Conservation (phyloP, 2,329 filamentous ascomycete species). For the Fusarium continuum region DNA sequence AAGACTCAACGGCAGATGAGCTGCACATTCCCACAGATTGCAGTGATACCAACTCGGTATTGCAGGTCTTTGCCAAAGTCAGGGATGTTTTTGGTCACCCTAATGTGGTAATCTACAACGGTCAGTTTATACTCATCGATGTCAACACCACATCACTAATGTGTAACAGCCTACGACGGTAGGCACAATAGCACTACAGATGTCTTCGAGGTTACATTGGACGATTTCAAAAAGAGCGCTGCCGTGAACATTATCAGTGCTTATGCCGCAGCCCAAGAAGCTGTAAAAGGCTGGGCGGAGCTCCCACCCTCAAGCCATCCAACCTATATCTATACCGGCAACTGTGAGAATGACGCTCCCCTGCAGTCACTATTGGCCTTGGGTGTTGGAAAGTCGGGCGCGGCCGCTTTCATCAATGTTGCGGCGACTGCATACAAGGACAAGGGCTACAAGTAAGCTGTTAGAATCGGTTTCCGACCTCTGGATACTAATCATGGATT, state of each 20-base stretch:
- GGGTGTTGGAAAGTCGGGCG: constrained; percentile 8
- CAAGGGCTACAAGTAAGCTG: not conserved
- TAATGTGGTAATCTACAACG: constrained; percentile 8
- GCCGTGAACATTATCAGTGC: constrained; percentile 1
- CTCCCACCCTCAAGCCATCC: not conserved
- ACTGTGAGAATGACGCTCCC: not conserved
- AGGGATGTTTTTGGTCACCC: not conserved
- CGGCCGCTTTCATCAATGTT: not conserved
- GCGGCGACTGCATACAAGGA: not conserved
- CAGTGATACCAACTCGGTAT: not conserved
- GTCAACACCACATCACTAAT: accelerated
- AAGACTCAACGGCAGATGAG: not conserved
- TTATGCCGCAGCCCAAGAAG: constrained; percentile 13
- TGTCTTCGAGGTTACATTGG: not conserved
- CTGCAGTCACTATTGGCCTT: not conserved
- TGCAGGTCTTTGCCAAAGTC: not conserved
- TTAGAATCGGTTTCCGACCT: accelerated
- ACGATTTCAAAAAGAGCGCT: not conserved
- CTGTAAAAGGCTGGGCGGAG: not conserved
- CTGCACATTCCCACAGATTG: constrained; percentile 1
- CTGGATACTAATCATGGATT: accelerated
- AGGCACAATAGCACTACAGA: not conserved
- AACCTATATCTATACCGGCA: constrained; percentile 6
- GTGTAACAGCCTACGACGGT: not conserved
- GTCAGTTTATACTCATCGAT: too few relatives aligned